Conservation (phyloP, 192 early-diverging fungal genomes). For the Backusella sp. region DNA sequence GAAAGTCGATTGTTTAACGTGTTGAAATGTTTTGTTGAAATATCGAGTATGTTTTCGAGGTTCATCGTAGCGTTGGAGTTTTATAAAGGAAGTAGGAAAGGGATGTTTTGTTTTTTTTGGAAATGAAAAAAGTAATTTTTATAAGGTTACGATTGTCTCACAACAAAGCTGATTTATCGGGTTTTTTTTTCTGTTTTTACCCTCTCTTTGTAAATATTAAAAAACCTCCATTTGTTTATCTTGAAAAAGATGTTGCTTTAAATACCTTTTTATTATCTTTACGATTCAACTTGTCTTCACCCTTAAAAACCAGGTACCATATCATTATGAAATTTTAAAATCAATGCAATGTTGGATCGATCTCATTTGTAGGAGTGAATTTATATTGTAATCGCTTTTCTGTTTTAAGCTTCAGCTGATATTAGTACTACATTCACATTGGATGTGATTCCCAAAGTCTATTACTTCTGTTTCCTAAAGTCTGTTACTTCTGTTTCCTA, state of each 20-base stretch:
- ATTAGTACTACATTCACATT: not conserved
- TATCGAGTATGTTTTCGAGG: not conserved
- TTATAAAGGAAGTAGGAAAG: not conserved
- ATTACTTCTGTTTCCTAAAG: not conserved
- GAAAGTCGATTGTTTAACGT: not conserved
- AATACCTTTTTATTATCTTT: not conserved
- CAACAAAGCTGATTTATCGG: not conserved
- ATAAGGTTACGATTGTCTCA: not conserved
- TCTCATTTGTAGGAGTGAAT: not conserved
- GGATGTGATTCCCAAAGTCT: not conserved
- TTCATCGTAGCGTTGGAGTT: not conserved
- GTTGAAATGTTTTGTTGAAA: not conserved
- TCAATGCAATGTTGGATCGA: not conserved
- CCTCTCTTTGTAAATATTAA: not conserved
- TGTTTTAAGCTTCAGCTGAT: not conserved
- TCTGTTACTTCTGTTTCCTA: not conserved
- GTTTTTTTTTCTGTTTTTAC: not conserved
- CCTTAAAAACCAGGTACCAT: not conserved
- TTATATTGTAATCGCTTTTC: not conserved
- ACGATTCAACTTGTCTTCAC: not conserved
- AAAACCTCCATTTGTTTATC: no score
- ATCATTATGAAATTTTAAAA: not conserved
- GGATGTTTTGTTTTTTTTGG: not conserved
- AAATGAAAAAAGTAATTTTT: not conserved
- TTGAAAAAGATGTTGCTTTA: not conserved